Evolutionary conservation across 2,329 filamentous ascomycete genomes (phyloP).

Genomic region (Volutella citrinella): DNA sequence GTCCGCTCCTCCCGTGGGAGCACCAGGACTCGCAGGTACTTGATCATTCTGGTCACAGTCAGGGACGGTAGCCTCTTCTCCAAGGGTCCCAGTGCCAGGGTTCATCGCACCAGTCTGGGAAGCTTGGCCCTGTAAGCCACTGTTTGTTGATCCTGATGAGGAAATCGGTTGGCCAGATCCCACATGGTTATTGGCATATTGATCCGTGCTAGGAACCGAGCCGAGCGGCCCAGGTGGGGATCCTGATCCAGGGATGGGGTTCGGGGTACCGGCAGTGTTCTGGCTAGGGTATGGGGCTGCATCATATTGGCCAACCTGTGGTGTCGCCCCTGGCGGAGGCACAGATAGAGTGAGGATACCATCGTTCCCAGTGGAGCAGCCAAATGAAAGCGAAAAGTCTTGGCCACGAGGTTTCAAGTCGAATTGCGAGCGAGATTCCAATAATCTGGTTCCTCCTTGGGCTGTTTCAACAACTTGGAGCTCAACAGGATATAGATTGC

Average conservation of each 20-base stretch:
- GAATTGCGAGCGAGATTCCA: slow-evolving; percentile 4
- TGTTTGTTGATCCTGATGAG: background rate
- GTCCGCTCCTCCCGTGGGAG: too few relatives aligned
- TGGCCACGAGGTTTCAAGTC: slow-evolving; percentile 11
- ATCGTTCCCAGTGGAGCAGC: slow-evolving; percentile 29
- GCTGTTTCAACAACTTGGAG: too few relatives aligned
- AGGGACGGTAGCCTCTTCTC: background rate
- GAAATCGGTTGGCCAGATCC: too few relatives aligned
- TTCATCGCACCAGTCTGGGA: too few relatives aligned
- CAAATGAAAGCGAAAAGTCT: slow-evolving; percentile 22
- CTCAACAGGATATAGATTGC: slow-evolving; percentile 29
- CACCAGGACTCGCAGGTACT: background rate
- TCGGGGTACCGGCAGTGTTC: too few relatives aligned
- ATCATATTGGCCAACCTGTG: slow-evolving; percentile 1
- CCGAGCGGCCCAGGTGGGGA: slow-evolving; percentile 1
- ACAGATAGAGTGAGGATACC: slow-evolving; percentile 30
- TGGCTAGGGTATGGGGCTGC: background rate
- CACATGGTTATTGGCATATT: too few relatives aligned
- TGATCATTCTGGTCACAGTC: slow-evolving; percentile 4
- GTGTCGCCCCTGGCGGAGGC: slow-evolving; percentile 14
- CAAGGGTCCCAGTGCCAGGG: background rate
- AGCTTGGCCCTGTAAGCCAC: too few relatives aligned
- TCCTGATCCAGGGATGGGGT: slow-evolving; percentile 2
- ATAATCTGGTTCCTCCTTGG: too few relatives aligned
- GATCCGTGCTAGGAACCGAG: too few relatives aligned